Base-by-base conservation (phyloP, 306 rosid species). In the Vigna angularis region DNA sequence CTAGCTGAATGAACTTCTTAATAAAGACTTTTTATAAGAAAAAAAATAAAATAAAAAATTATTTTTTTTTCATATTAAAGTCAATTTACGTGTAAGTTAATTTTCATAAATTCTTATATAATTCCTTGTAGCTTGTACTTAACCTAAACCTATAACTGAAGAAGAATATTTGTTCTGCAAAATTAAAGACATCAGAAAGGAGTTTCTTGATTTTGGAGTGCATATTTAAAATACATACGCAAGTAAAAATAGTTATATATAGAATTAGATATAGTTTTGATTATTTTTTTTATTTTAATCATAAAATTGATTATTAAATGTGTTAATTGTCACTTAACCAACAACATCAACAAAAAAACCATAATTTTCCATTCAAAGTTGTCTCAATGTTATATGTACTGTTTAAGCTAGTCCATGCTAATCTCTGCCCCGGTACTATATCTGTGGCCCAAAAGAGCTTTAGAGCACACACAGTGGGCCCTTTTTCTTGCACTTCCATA, bases 341-440 rank as follows among this genome's bases (percentile, higher is more conserved):
- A 20, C 53, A 15, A 20, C 53, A 15, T 14, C 22, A 14, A 20
- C 16, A 15, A 2, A 15, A 68, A 48, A 48, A 2, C 48, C 48
- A 34, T 36, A 6, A 17, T 1, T 52, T 70, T 10, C 5, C 51
- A 14, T 57, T 58, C 4, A 57, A 3, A 3, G 32, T 0, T 7
- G 13, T 36, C 0, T 4, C 16, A 24, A 56, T 24, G 55, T 34
- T 34, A 34, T 34, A 14, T 62, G 9, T 6, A 15, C 3, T 38
- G 17, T 36, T 53, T 72, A 56, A 38, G 3, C 8, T 11, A 72
- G 77, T 55, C 77, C 67, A 73, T 56, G 24, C 12, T 10, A 58
- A n/a, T 1, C 4, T 74, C 47, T 45, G 17, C 70, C 32, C 69
- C 78, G 13, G 26, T 11, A 6, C 2, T 5, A 10, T 13, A 22